A percentile compares a stretch with the other conserved stretches of the same genome.
Conservation (phyloP, 176 grass and related monocot genomes). For the Carex cristatella region DNA sequence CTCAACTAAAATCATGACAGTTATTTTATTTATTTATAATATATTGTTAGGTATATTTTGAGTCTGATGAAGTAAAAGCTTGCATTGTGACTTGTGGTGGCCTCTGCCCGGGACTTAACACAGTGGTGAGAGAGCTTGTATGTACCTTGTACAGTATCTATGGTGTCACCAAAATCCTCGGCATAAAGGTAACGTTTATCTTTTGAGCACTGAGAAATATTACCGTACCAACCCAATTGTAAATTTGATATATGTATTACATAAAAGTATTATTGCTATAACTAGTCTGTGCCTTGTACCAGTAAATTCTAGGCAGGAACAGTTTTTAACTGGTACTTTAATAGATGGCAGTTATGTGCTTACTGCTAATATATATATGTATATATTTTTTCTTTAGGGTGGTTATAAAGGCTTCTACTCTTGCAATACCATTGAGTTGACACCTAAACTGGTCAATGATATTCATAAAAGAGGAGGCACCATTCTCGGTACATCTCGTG, state of each 20-base stretch:
- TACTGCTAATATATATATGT: not conserved
- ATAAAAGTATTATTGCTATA: not conserved
- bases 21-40: not conserved
- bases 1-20: not conserved
- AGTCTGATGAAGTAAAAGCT: slow-evolving; percentile 60
- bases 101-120: slow-evolving; percentile 79
- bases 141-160: slow-evolving; percentile 78
- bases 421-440: slow-evolving; percentile 61
- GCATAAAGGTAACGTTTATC: slow-evolving; percentile 40
- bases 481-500: slow-evolving; percentile 73
- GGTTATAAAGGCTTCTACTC: slow-evolving; percentile 86
- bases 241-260: not conserved
- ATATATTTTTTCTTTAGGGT: slow-evolving; percentile 29
- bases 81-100: slow-evolving; percentile 91
- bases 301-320: not conserved
- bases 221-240: not conserved
- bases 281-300: not conserved
- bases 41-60: slow-evolving; percentile 49
- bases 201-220: no score
- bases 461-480: slow-evolving; percentile 89
- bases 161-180: slow-evolving; percentile 53
- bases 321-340: not conserved
- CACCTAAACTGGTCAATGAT: slow-evolving; percentile 62
- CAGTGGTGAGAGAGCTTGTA: slow-evolving; percentile 68
- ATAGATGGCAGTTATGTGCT: not conserved